Conservation (phyloP, 1,284 basidiomycete genomes). For the Wolfiporia cocos region DNA sequence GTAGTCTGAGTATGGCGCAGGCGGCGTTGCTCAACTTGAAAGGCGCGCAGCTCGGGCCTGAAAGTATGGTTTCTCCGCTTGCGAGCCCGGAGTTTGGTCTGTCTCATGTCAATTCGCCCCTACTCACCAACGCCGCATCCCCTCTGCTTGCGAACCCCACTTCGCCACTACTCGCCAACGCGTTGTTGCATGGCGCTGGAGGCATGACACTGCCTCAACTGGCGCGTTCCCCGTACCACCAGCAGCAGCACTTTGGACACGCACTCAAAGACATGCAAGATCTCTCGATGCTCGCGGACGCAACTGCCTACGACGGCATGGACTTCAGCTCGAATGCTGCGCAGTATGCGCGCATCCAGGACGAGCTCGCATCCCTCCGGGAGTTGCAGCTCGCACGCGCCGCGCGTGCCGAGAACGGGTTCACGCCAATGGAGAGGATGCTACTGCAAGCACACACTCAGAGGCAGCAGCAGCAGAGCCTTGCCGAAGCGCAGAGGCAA, state of each 20-base stretch:
- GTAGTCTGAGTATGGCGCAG: constrained; percentile 70
- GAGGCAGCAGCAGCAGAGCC: constrained; percentile 22
- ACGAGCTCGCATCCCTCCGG: constrained; percentile 2
- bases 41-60: constrained; percentile 42
- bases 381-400: constrained; percentile 11
- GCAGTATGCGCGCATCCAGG: constrained; percentile 3
- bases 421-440: constrained; percentile 60
- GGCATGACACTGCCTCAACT: background rate
- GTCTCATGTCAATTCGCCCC: too few species aligned
- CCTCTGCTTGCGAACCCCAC: background rate
- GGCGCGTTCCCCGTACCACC: background rate
- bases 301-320: constrained; percentile 4
- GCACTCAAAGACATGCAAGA: constrained; percentile 6
- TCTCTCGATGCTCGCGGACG: background rate
- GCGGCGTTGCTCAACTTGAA: constrained; percentile 68
- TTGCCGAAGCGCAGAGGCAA: constrained; percentile 6
- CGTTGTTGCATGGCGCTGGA: background rate
- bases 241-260: constrained; percentile 2
- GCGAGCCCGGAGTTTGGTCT: constrained; percentile 12
- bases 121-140: constrained; percentile 5
- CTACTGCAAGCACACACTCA: constrained; percentile 54
- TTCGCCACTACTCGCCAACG: background rate
- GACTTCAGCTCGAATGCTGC: background rate
- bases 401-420: constrained; percentile 37
- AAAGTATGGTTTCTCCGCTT: constrained; percentile 6